These are phyloP conservation scores for Fusarium transvaalense DNA, from an alignment of 2,329 filamentous ascomycete species.

Conservation along the genomic window DNA sequence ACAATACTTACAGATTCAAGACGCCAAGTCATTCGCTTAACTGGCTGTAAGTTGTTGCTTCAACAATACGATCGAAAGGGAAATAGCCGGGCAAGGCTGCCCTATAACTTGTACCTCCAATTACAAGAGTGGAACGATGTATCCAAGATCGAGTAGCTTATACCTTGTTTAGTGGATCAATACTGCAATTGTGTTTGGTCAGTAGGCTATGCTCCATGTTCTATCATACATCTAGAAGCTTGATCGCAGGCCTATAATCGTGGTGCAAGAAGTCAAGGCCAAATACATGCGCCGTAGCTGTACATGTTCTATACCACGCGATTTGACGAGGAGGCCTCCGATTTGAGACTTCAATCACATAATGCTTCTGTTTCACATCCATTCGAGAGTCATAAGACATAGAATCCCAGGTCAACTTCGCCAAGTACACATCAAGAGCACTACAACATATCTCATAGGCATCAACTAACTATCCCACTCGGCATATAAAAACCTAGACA, in stretches of 20 bases:
- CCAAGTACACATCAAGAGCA: not conserved
- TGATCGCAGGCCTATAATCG: not conserved
- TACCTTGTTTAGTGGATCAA: too few species aligned
- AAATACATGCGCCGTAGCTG: not conserved
- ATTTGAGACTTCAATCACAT: not conserved
- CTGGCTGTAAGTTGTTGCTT: not conserved
- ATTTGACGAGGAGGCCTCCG: not conserved
- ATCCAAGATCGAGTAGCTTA: too few species aligned
- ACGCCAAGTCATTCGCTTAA: not conserved
- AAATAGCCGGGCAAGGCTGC: not conserved
- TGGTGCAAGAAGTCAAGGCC: not conserved
- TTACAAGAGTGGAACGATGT: not conserved
- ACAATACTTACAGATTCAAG: too few species aligned
- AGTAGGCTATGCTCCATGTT: not conserved
- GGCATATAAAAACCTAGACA: slow-evolving; percentile 16
- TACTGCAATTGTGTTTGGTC: not conserved
- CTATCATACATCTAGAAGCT: not conserved
- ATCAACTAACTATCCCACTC: not conserved
- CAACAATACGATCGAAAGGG: not conserved
- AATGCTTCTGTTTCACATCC: too few species aligned
- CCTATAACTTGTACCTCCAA: not conserved
- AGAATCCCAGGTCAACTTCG: too few species aligned
- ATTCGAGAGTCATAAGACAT: too few species aligned
- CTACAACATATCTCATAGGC: not conserved
- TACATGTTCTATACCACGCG: not conserved